Evolutionary conservation across 306 rosid species (phyloP).

Genomic region (Mucuna pruriens): DNA sequence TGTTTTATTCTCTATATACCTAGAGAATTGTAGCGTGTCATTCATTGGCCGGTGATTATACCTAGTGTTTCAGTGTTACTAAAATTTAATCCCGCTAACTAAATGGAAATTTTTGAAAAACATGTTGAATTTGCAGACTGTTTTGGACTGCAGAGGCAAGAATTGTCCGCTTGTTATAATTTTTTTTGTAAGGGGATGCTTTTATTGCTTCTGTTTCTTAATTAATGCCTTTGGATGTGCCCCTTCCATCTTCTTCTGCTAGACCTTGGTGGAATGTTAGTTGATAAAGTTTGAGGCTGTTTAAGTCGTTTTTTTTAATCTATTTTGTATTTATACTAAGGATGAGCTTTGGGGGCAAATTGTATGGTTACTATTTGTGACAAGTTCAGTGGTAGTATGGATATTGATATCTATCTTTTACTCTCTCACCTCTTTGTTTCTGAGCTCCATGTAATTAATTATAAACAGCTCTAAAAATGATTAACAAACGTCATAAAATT

Average conservation of each 20-base stretch:
- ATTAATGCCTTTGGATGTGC: background rate
- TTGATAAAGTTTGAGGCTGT: background rate
- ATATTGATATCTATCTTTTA: no score
- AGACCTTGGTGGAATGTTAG: background rate
- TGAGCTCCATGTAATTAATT: no score
- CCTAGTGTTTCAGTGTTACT: constrained; percentile 12
- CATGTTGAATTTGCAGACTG: constrained; percentile 20
- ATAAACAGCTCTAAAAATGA: no score
- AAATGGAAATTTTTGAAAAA: constrained; percentile 5
- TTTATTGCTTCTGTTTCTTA: constrained; percentile 17
- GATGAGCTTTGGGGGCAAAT: background rate
- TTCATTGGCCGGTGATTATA: constrained; percentile 49
- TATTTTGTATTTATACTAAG: background rate
- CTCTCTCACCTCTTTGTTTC: no score
- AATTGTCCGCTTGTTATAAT: background rate
- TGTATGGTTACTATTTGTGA: background rate
- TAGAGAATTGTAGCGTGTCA: constrained; percentile 46
- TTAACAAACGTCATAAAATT: no score
- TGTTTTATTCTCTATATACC: constrained; percentile 62
- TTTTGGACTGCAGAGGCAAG: constrained; percentile 33
- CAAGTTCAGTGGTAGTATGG: no score
- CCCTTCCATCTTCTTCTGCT: background rate
- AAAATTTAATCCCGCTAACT: constrained; percentile 23
- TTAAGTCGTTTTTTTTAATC: background rate
- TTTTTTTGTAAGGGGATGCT: background rate